Conservation (phyloP, 371 early-diverging fungal genomes). For the Mortierella sp. region DNA sequence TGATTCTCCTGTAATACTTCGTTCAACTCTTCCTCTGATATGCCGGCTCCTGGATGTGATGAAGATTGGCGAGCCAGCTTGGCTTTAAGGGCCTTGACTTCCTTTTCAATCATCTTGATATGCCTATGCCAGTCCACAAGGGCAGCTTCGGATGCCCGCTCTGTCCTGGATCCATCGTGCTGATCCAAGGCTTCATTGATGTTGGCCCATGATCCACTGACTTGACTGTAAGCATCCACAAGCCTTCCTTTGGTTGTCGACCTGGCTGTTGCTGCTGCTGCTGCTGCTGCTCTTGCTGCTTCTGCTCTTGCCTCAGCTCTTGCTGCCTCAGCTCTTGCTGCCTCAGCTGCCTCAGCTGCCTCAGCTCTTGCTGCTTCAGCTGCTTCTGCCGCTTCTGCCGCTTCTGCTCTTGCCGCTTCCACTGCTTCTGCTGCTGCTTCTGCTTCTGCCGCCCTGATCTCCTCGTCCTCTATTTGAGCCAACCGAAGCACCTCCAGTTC, state of each 20-base stretch:
- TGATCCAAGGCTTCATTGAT: constrained; percentile 2
- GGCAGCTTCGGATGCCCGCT: not conserved
- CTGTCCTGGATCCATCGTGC: not conserved
- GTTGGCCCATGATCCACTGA: constrained; percentile 30
- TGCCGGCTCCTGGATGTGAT: not conserved
- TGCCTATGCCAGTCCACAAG: constrained; percentile 17
- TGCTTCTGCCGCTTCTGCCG: not conserved
- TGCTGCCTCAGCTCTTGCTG: no score
- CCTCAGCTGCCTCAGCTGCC: no score
- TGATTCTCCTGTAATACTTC: constrained; percentile 27
- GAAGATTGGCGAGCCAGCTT: constrained; percentile 1
- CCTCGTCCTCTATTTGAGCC: no score
- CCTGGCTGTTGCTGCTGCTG: not conserved
- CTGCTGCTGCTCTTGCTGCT: no score
- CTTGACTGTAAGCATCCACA: constrained; percentile 26
- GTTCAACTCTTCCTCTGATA: constrained; percentile 11
- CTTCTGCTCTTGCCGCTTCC: no score
- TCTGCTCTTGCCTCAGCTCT: not conserved
- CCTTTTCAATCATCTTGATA: constrained; percentile 30
- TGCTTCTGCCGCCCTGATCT: no score
- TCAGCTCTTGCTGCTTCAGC: not conserved
- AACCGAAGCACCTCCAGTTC: no score
- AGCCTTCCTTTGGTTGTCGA: not conserved
- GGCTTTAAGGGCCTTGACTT: constrained; percentile 24
- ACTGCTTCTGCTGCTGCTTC: no score